Evolutionary conservation across 140 eudicot species (phyloP), one percentile per base, ranked within the genome.

Genomic region (Stevia rebaudiana): DNA sequence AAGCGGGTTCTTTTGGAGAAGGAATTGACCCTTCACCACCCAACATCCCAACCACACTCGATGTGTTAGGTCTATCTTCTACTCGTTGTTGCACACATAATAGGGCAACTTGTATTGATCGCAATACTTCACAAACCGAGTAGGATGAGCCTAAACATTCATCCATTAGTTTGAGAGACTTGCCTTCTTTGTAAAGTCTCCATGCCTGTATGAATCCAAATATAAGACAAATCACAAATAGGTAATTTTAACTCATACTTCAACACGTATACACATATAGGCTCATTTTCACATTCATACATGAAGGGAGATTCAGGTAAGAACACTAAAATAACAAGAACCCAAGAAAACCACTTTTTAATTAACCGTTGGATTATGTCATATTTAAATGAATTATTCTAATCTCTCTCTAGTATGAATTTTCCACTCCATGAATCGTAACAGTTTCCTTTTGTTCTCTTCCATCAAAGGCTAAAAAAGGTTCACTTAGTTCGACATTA

Each of bases 181-280:
- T 55, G 62, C 23, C 42, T 55, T 55, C 42, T 55, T 55, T 55
- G 24, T 55, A 30, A 30, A 55, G 62, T 15, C 62, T 55, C 62
- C 42, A 55, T 15, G 62, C 62, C 62, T 55, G 15, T 55, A 55
- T 30, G 23, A 55, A 30, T n/a, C 12, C 62, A 55, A n/a, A 30
- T 55, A 30, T 24, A 25, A 13, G 2, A 22, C 33, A 53, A 53
- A 53, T 12, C 19, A 11, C 12, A 25, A 5, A 35, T 5, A 33
- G 7, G 2, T 0, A 36, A 36, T 36, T 1, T 2, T 1, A 28
- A 4, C 33, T 28, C 33, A 28, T 28, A 28, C 33, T 28, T 28
- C 33, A 28, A 28, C 4, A 28, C 33, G 33, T 28, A 28, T 28
- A 28, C 4, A 28, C 4, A 28, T 28, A n/a, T n/a, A n/a, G n/a